Conservation (phyloP, 148 eudicot species). For the Mesembryanthemum crystallinum region DNA sequence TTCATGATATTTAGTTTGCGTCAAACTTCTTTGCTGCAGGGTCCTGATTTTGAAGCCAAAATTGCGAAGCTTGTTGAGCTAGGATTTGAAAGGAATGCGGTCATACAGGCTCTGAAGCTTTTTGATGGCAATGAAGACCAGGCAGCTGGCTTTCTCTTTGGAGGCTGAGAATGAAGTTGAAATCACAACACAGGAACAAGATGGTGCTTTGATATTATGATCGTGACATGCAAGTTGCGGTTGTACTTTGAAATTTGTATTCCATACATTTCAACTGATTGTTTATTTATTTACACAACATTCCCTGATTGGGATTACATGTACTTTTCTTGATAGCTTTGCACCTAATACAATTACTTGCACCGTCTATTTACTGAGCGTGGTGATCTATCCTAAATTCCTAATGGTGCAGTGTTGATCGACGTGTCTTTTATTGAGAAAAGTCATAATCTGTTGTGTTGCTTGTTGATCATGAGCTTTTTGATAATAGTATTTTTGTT, state of each 20-base stretch:
- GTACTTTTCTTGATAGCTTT: conserved; percentile 1
- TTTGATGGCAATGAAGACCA: conserved; percentile 83
- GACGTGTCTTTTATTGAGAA: too few relatives aligned
- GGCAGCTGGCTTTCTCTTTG: conserved; percentile 87
- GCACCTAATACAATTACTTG: neutral
- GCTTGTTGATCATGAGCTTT: too few relatives aligned
- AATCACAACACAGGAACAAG: neutral
- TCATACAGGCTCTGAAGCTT: conserved; percentile 69
- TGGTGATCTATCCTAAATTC: too few relatives aligned
- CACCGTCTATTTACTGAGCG: too few relatives aligned
- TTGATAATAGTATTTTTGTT: too few relatives aligned
- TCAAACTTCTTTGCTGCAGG: conserved; percentile 38
- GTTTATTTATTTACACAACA: neutral
- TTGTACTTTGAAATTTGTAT: conserved; percentile 2
- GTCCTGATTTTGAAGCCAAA: conserved; percentile 85
- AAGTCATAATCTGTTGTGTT: too few relatives aligned
- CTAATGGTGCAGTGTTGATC: too few relatives aligned
- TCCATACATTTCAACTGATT: neutral
- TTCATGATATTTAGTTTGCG: neutral
- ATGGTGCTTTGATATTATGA: neutral
- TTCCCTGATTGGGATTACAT: conserved; percentile 1
- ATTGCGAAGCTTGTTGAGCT: conserved; percentile 79
- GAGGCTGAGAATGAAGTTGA: conserved; percentile 38
- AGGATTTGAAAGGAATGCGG: conserved; percentile 76
- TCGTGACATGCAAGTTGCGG: neutral